Conservation (phyloP, 2,329 filamentous ascomycete genomes). For the Cladosporium sp. region DNA sequence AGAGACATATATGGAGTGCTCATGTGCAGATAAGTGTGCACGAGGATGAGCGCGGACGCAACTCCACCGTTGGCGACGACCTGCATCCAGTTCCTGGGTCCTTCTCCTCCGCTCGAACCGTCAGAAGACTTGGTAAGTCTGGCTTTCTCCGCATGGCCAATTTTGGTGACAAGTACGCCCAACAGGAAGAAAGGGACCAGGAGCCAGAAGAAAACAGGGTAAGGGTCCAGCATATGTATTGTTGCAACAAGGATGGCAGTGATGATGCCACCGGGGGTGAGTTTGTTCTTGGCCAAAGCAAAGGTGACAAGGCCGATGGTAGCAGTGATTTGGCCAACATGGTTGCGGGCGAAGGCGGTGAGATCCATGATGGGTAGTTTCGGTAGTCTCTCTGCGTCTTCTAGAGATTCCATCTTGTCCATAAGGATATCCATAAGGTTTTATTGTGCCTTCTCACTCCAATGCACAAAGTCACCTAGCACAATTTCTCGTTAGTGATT, state of each 20-base stretch:
- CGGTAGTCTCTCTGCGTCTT: too few species aligned
- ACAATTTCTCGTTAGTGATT: too few species aligned
- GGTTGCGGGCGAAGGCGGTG: constrained; percentile 19
- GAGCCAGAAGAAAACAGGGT: constrained; percentile 83
- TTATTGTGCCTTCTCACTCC: too few species aligned
- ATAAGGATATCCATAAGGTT: too few species aligned
- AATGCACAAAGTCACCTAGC: too few species aligned
- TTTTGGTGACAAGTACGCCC: constrained; percentile 79
- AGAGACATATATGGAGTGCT: constrained; percentile 30
- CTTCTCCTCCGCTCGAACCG: constrained; percentile 72
- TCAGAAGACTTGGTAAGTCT: constrained; percentile 71
- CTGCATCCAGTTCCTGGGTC: constrained; percentile 77
- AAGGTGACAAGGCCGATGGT: constrained; percentile 42
- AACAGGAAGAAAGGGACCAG: constrained; percentile 81
- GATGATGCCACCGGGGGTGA: constrained; percentile 72
- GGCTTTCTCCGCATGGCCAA: constrained; percentile 84
- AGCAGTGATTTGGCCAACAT: constrained; percentile 26
- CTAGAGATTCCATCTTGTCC: too few species aligned
- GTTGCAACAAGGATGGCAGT: constrained; percentile 68
- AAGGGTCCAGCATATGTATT: constrained; percentile 86
- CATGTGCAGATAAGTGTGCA: constrained; percentile 45
- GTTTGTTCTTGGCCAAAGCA: constrained; percentile 44
- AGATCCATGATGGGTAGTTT: background rate
- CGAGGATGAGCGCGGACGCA: constrained; percentile 60
- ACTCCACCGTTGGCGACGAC: constrained; percentile 84